Conservation (phyloP, 2,329 filamentous ascomycete species). For the Botrytis paeoniae region DNA sequence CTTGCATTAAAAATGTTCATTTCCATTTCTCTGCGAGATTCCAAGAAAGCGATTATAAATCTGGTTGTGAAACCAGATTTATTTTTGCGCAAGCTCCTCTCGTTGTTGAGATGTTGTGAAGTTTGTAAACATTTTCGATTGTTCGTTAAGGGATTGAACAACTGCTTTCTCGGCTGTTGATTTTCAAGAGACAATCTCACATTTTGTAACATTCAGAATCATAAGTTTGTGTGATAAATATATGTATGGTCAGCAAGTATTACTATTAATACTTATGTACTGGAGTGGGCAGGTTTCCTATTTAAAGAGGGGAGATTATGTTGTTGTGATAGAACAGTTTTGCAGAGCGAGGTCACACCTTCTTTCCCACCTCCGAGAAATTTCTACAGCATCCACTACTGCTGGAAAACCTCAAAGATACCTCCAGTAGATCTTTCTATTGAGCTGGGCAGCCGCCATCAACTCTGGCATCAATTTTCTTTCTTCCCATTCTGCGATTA, state of each 20-base stretch:
- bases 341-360: background rate
- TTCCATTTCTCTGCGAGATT: background rate
- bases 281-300: background rate
- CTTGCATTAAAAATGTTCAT: background rate
- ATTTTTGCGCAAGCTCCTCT: background rate
- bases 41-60: background rate
- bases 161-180: background rate
- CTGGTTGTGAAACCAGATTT: fast-evolving
- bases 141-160: background rate
- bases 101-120: background rate
- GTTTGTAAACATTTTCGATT: background rate
- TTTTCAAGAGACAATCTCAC: background rate
- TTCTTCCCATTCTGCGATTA: background rate
- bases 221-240: background rate
- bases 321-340: background rate
- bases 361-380: background rate
- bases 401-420: background rate
- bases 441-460: background rate
- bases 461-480: background rate
- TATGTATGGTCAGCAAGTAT: background rate
- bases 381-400: background rate
- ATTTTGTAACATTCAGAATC: background rate
- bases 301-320: background rate
- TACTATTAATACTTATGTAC: fast-evolving
- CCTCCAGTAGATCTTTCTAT: background rate